Evolutionary conservation across 768 basidiomycete genomes (phyloP).

Genomic region (Collybia sordida): DNA sequence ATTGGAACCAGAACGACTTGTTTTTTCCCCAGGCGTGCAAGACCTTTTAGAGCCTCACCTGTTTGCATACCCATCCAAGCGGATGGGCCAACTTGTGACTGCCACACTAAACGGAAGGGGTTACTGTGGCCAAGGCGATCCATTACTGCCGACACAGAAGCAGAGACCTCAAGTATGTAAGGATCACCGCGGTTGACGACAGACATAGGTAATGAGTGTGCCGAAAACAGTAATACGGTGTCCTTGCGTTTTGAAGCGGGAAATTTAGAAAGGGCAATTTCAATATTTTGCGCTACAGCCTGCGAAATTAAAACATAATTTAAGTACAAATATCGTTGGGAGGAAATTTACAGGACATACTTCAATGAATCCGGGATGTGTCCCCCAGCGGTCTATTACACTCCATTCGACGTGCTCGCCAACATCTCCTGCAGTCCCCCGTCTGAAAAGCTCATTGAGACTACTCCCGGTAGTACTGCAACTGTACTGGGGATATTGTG

Average conservation of each 20-base stretch:
- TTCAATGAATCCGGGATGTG: conserved; percentile 92
- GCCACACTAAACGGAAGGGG: conserved; percentile 95
- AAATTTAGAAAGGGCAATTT: conserved; percentile 79
- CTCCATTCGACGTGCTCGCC: conserved; percentile 85
- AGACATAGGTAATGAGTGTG: conserved; percentile 96
- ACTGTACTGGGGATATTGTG: conserved; percentile 98
- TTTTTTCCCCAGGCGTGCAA: conserved; percentile 74
- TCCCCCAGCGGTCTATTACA: conserved; percentile 98
- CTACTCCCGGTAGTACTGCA: conserved; percentile 98
- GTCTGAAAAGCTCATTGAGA: conserved; percentile 86
- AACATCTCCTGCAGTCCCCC: conserved; percentile 57
- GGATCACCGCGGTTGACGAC: conserved; percentile 99
- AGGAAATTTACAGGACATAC: conserved; percentile 40
- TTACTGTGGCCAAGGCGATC: conserved; percentile 73
- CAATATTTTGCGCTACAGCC: conserved; percentile 91
- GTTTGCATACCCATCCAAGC: conserved; percentile 99
- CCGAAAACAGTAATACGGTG: conserved; percentile 89
- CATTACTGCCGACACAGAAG: conserved; percentile 94
- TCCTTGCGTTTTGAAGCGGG: conserved; percentile 67
- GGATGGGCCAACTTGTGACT: conserved; percentile 94
- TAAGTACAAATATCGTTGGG: background rate
- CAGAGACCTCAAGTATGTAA: conserved; percentile 92
- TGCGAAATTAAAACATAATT: conserved; percentile 28
- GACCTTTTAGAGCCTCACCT: conserved; percentile 83
- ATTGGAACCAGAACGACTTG: conserved; percentile 87